Evolutionary conservation across 257 asterid genomes (phyloP).

Genomic region (Scutellaria barbata): DNA sequence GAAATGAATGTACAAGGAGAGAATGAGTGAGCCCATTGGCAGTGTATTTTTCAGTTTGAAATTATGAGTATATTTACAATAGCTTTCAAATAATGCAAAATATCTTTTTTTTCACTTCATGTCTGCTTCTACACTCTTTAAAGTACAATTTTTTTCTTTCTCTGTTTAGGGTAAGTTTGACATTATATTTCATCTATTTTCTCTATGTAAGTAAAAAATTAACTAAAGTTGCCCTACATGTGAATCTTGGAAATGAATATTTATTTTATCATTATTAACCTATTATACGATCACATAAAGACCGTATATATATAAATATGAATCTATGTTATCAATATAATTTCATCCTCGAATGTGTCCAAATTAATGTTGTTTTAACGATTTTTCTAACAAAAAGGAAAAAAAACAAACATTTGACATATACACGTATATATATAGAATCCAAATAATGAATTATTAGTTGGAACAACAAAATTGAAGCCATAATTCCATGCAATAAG

Average conservation of each 20-base stretch:
- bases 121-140: slow-evolving; percentile 8
- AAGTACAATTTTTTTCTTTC: slow-evolving; percentile 6
- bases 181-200: slow-evolving; percentile 17
- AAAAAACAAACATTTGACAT: too few species aligned
- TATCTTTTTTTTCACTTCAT: slow-evolving; percentile 24
- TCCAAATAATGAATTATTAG: too few species aligned
- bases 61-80: slow-evolving; percentile 29
- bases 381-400: too few species aligned
- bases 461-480: too few species aligned
- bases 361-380: too few species aligned
- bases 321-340: neutral
- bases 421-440: too few species aligned
- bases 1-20: slow-evolving; percentile 2
- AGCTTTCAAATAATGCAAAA: slow-evolving; percentile 48
- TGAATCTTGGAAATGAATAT: too few species aligned
- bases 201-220: neutral
- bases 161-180: neutral
- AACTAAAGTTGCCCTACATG: too few species aligned
- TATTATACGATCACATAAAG: too few species aligned
- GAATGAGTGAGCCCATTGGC: slow-evolving; percentile 23
- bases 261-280: too few species aligned
- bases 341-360: neutral
- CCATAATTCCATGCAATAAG: too few species aligned
- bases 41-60: slow-evolving; percentile 27
- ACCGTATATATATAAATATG: neutral